Percentiles rank a stretch among this genome's conserved stretches.
phyloP scores from a whole-genome alignment of 331 rosid species.

The Rhamnella rubrinervis region DNA sequence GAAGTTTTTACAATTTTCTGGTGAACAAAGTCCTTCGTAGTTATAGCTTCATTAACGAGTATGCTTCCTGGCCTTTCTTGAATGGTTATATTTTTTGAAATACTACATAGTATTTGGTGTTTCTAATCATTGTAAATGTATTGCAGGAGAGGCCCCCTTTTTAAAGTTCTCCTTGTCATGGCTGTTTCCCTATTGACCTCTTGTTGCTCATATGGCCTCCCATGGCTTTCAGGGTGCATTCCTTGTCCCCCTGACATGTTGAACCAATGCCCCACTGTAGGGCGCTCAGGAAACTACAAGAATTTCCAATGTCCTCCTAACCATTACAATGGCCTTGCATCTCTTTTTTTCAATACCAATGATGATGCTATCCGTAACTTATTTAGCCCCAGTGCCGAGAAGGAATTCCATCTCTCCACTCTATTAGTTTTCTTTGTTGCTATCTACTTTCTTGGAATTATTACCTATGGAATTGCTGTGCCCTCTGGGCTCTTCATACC shows the following conservation, averaged over 20 bases:
- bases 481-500: slow-evolving; percentile 97
- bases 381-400: slow-evolving; percentile 47
- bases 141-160: slow-evolving; percentile 71
- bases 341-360: slow-evolving; percentile 80
- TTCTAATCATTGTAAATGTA: slow-evolving; percentile 20
- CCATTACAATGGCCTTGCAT: slow-evolving; percentile 84
- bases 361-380: slow-evolving; percentile 87
- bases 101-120: neutral
- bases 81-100: neutral
- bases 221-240: slow-evolving; percentile 63
- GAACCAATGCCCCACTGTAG: slow-evolving; percentile 61
- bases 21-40: slow-evolving; percentile 79
- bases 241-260: slow-evolving; percentile 55
- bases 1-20: slow-evolving; percentile 73
- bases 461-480: slow-evolving; percentile 84
- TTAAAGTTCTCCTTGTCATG: slow-evolving; percentile 56
- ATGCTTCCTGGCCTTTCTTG: slow-evolving; percentile 25
- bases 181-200: slow-evolving; percentile 62
- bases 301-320: slow-evolving; percentile 74
- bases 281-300: slow-evolving; percentile 75
- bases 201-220: slow-evolving; percentile 68
- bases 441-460: slow-evolving; percentile 61
- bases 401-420: slow-evolving; percentile 58
- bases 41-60: slow-evolving; percentile 79
- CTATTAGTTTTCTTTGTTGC: slow-evolving; percentile 61